phyloP scores from a whole-genome alignment of 495 filamentous ascomycete species.

The Chaetomidium leptoderma region DNA sequence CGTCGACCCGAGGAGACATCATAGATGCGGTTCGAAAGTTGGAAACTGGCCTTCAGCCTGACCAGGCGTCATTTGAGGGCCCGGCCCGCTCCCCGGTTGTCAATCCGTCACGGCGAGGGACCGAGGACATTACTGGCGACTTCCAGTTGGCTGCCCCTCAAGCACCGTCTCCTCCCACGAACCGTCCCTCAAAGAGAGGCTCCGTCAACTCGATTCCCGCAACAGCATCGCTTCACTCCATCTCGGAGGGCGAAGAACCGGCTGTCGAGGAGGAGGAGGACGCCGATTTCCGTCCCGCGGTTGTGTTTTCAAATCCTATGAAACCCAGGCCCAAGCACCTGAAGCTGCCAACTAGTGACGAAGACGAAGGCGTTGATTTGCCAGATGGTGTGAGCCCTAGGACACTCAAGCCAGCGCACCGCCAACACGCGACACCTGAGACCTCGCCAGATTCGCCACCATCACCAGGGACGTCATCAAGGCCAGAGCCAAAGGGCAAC shows the following conservation, averaged over 20 bases:
- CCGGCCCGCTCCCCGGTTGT: slow-evolving; percentile 36
- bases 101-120: slow-evolving; percentile 19
- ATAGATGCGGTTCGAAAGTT: slow-evolving; percentile 44
- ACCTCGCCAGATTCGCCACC: slow-evolving; percentile 4
- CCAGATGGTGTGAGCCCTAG: slow-evolving; percentile 15
- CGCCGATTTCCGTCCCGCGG: slow-evolving; percentile 4
- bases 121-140: slow-evolving; percentile 28
- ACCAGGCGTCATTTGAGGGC: slow-evolving; percentile 40
- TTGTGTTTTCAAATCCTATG: slow-evolving; percentile 23
- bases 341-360: slow-evolving; percentile 19
- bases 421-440: background rate
- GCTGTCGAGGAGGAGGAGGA: slow-evolving; percentile 18
- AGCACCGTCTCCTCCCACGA: slow-evolving; percentile 11
- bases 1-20: slow-evolving; percentile 45
- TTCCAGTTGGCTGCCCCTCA: slow-evolving; percentile 5
- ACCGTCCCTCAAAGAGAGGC: slow-evolving; percentile 12
- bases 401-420: slow-evolving; percentile 3
- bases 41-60: slow-evolving; percentile 43
- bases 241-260: slow-evolving; percentile 26
- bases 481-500: background rate
- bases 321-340: slow-evolving; percentile 15
- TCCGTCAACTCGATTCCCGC: slow-evolving; percentile 25
- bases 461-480: background rate
- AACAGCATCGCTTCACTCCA: slow-evolving; percentile 30
- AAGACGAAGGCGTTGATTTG: slow-evolving; percentile 34